Evolutionary conservation across 371 early-diverging fungal species (phyloP).

Genomic region (Batrachochytrium dendrobatidis): DNA sequence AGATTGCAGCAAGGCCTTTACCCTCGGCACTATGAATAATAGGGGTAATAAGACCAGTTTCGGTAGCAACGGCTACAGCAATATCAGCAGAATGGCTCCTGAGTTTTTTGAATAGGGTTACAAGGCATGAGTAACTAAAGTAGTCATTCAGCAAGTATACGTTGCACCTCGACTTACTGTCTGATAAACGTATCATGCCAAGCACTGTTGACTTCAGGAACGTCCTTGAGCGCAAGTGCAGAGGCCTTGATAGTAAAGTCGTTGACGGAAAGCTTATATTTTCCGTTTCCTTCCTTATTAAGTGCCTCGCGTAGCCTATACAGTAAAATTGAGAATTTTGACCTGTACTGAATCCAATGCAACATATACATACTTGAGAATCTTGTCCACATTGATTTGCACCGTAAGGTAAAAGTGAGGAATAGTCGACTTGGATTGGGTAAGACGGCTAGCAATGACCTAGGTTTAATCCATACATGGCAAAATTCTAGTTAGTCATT

Average conservation of each 20-base stretch:
- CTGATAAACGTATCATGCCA: conserved; percentile 93
- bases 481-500: neutral
- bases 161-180: conserved; percentile 50
- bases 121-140: neutral
- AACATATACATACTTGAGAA: conserved; percentile 45
- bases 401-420: conserved; percentile 96
- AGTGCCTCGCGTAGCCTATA: conserved; percentile 78
- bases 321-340: neutral
- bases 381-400: conserved; percentile 83
- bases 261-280: conserved; percentile 95
- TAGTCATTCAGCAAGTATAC: conserved; percentile 3
- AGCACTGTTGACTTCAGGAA: conserved; percentile 93
- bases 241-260: conserved; percentile 97
- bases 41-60: conserved; percentile 91
- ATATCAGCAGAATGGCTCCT: conserved; percentile 89
- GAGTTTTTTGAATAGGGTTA: conserved; percentile 5
- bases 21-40: conserved; percentile 79
- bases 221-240: conserved; percentile 80
- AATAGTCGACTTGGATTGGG: conserved; percentile 61
- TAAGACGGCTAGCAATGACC: conserved; percentile 43
- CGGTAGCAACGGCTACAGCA: conserved; percentile 90
- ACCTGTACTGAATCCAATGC: neutral
- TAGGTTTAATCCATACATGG: conserved; percentile 16
- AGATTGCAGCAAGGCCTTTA: conserved; percentile 82
- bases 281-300: conserved; percentile 76